Conservation (phyloP, 345 rosid species). For the Gossypioides kirkii region DNA sequence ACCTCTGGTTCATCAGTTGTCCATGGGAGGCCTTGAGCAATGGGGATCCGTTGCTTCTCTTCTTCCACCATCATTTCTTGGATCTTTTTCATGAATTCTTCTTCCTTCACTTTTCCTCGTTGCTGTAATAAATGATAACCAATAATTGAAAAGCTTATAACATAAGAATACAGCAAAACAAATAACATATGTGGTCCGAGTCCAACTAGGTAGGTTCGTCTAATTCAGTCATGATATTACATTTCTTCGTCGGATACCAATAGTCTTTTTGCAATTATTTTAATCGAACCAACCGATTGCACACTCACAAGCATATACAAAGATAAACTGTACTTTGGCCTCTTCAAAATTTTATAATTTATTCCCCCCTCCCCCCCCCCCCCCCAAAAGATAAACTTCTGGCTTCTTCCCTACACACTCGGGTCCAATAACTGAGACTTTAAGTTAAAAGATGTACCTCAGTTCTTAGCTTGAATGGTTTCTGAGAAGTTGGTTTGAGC, state of each 20-base stretch:
- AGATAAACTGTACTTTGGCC: too few species aligned
- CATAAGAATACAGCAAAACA: neutral
- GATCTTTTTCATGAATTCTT: constrained; percentile 71
- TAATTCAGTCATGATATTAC: too few species aligned
- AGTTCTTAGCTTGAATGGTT: constrained; percentile 81
- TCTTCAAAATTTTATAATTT: too few species aligned
- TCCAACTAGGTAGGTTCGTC: too few species aligned
- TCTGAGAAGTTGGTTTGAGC: constrained; percentile 46
- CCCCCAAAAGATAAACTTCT: too few species aligned
- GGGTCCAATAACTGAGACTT: neutral
- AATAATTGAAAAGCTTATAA: constrained; percentile 7
- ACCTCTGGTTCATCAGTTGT: constrained; percentile 60
- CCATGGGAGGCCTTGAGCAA: constrained; percentile 94
- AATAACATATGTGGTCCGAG: neutral
- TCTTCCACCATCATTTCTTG: constrained; percentile 61
- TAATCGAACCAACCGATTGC: too few species aligned
- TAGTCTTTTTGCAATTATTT: too few species aligned
- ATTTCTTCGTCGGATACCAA: too few species aligned
- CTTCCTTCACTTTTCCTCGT: constrained; percentile 84
- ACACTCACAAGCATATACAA: too few species aligned
- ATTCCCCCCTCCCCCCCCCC: too few species aligned
- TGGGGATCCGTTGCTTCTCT: constrained; percentile 60
- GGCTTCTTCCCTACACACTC: too few species aligned
- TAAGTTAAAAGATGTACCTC: constrained; percentile 42
- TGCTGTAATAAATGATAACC: constrained; percentile 37